Evolutionary conservation across 805 yeast genomes (phyloP).

Genomic region (Blastobotrys robertii): DNA sequence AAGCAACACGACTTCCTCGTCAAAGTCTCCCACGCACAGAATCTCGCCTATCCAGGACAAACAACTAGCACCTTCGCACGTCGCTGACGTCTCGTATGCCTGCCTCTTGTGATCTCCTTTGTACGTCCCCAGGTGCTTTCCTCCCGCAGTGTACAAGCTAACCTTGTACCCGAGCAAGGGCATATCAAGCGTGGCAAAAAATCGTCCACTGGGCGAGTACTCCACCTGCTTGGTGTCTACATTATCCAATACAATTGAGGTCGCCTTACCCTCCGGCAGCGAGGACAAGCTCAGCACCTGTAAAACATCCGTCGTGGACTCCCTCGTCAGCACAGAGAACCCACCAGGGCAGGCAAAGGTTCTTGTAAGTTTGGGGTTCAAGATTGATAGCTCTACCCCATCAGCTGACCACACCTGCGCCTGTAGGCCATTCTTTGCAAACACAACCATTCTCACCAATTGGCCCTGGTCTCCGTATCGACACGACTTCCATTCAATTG

Average conservation of each 20-base stretch:
- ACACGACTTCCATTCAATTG: constrained; percentile 13
- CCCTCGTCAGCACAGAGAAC: constrained; percentile 9
- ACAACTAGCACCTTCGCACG: constrained; percentile 6
- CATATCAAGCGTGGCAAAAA: constrained; percentile 13
- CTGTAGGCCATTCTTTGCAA: constrained; percentile 4
- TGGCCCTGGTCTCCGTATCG: constrained; percentile 4
- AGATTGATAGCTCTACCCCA: constrained; percentile 12
- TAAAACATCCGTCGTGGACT: constrained; percentile 9
- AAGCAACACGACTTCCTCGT: constrained; percentile 10
- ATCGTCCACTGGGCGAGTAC: constrained; percentile 15
- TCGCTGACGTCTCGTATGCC: not conserved
- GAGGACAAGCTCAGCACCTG: constrained; percentile 1
- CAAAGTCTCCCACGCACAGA: constrained; percentile 14
- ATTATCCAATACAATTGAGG: no score
- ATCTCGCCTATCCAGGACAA: constrained; percentile 12
- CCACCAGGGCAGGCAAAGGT: not conserved
- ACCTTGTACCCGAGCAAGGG: constrained; percentile 13
- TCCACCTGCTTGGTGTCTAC: constrained; percentile 12
- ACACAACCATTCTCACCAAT: constrained; percentile 11
- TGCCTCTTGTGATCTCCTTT: constrained; percentile 4
- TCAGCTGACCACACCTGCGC: constrained; percentile 15
- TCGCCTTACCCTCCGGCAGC: no score
- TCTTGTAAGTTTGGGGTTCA: constrained; percentile 8
- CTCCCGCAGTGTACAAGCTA: constrained; percentile 12
- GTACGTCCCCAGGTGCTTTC: constrained; percentile 7